Base-by-base conservation (phyloP, 495 filamentous ascomycete genomes). In the Poronia punctata region DNA sequence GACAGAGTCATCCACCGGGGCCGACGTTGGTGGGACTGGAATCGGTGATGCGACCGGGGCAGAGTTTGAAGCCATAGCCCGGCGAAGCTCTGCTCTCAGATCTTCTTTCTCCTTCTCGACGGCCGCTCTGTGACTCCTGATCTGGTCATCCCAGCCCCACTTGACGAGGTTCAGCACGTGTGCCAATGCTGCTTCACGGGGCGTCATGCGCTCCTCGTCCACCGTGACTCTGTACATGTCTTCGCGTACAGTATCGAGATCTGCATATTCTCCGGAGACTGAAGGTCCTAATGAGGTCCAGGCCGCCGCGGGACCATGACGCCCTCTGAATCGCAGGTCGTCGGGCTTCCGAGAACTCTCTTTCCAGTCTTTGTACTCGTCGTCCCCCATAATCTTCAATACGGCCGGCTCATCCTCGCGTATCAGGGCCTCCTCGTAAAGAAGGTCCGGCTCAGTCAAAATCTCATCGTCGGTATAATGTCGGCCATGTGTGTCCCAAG, bases 61-160 rank as follows among this genome's bases (percentile, higher is more conserved):
- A 1, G 34, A 11, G 12, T 25, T 38, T 14, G 32, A 34, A 4
- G 18, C 38, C 42, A 45, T 31, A 14, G n/a, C 23, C 2, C 28
- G 28, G 11, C 38, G 26, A 5, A 45, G 42, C 4, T 33, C 26
- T 9, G 35, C 34, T 23, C 42, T 38, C 3, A 19, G 21, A 1
- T 38, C 35, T n/a, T 38, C 34, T 25, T 38, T 45, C 27, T 45
- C 35, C 22, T 33, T 45, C 18, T 27, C 31, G 15, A 45, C 42
- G n/a, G 34, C 35, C 3, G 8, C 15, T 9, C 35, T 31, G 14
- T 45, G 42, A 10, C 35, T 35, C 9, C 38, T 35, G 0, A 45
- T 15, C 27, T 45, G 42, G 1, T 45, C 42, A n/a, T 45, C 42
- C 42, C 42, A 45, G n/a, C 42, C 42, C 42, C 42, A 45, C 17